Evolutionary conservation across 208 protist genomes (phyloP).

Genomic region (Acanthamoeba pearcei): DNA sequence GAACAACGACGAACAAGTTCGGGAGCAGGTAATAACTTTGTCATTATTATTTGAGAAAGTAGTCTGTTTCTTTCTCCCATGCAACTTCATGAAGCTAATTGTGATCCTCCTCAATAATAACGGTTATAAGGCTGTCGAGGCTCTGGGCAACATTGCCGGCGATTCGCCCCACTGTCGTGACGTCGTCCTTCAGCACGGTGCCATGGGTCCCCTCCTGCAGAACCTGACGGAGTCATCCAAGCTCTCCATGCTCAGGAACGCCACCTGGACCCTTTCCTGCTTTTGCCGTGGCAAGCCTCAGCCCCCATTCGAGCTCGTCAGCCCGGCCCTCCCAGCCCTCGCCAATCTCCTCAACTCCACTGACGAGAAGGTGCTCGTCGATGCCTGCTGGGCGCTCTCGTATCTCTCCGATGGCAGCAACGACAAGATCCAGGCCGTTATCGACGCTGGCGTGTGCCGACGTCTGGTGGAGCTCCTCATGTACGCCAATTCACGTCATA

Average conservation of each 20-base stretch:
- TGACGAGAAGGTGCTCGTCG: constrained; percentile 97
- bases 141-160: constrained; percentile 99
- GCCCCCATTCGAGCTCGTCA: constrained; percentile 89
- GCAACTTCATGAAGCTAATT: background rate
- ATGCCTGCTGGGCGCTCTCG: constrained; percentile 98
- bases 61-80: background rate
- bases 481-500: constrained; percentile 56
- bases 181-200: constrained; percentile 91
- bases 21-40: constrained; percentile 92
- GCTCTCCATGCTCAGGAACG: constrained; percentile 94
- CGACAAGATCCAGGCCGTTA: constrained; percentile 93
- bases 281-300: constrained; percentile 98
- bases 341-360: constrained; percentile 90
- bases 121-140: constrained; percentile 99
- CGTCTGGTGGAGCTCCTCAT: constrained; percentile 95
- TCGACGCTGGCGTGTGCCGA: constrained; percentile 91
- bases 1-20: constrained; percentile 94
- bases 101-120: too few species aligned
- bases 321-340: constrained; percentile 93
- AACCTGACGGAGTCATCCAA: constrained; percentile 88
- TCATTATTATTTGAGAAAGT: background rate
- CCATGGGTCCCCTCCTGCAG: constrained; percentile 94
- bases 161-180: constrained; percentile 96
- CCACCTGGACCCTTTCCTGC: constrained; percentile 98
- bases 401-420: constrained; percentile 97